Conservation (phyloP, 2,329 filamentous ascomycete genomes). For the Exophiala alcalophila region DNA sequence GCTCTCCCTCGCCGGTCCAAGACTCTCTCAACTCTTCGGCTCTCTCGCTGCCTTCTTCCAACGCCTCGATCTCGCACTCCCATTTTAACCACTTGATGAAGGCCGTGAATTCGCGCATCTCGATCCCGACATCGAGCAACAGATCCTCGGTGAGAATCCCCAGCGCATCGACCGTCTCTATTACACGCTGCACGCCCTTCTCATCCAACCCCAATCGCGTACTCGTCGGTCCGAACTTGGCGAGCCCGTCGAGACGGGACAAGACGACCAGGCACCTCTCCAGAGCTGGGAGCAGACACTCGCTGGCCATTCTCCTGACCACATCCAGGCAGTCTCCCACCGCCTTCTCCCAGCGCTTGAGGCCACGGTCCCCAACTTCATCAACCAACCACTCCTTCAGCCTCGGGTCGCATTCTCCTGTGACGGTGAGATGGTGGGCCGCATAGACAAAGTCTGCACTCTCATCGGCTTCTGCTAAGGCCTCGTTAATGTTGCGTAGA, state of each 20-base stretch:
- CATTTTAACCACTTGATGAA: slow-evolving; percentile 84
- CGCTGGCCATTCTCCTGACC: slow-evolving; percentile 73
- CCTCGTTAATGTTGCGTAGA: slow-evolving; percentile 71
- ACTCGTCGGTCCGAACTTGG: slow-evolving; percentile 69
- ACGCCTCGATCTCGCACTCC: slow-evolving; percentile 74
- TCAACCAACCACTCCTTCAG: slow-evolving; percentile 88
- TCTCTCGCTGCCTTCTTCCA: slow-evolving; percentile 56
- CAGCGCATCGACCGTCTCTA: slow-evolving; percentile 72
- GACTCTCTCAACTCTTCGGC: slow-evolving; percentile 73
- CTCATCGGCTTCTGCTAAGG: slow-evolving; percentile 60
- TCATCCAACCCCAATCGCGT: slow-evolving; percentile 66
- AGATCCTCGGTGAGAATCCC: slow-evolving; percentile 71
- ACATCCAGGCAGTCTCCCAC: slow-evolving; percentile 74
- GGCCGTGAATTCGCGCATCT: slow-evolving; percentile 70
- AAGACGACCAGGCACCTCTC: slow-evolving; percentile 80
- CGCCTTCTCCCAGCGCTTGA: slow-evolving; percentile 93
- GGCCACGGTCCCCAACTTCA: slow-evolving; percentile 74
- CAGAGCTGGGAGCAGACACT: slow-evolving; percentile 83
- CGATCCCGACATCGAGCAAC: slow-evolving; percentile 67
- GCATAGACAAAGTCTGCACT: slow-evolving; percentile 63
- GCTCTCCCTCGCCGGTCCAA: slow-evolving; percentile 56
- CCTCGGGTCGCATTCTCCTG: slow-evolving; percentile 71
- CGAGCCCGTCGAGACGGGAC: slow-evolving; percentile 77
- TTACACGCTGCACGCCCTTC: slow-evolving; percentile 53
- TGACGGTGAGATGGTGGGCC: slow-evolving; percentile 79